A percentile compares a stretch with the other conserved stretches of the same genome.
phyloP scores from a whole-genome alignment of 2,329 filamentous ascomycete genomes.

The Penicillium polonicum region DNA sequence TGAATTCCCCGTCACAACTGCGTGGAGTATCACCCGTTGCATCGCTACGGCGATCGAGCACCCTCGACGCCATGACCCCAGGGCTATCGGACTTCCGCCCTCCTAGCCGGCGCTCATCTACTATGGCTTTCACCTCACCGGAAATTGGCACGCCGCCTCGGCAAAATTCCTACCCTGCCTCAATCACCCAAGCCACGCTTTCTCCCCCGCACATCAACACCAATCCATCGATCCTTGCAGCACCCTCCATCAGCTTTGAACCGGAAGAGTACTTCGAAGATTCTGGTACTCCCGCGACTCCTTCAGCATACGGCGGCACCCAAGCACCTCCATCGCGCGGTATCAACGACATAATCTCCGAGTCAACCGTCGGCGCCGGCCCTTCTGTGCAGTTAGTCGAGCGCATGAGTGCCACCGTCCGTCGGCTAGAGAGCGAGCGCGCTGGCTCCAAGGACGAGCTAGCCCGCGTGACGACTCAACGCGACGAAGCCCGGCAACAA shows the following conservation, averaged over 20 bases:
- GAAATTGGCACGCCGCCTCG: slow-evolving; percentile 44
- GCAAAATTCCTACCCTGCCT: slow-evolving; percentile 47
- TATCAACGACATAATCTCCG: slow-evolving; percentile 80
- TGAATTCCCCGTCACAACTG: slow-evolving; percentile 37
- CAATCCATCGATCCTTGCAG: slow-evolving; percentile 27
- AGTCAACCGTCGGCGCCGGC: slow-evolving; percentile 84
- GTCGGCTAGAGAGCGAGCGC: slow-evolving; percentile 87
- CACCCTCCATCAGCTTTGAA: slow-evolving; percentile 47
- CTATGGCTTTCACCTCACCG: slow-evolving; percentile 35
- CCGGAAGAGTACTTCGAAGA: slow-evolving; percentile 47
- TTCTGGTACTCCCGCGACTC: slow-evolving; percentile 35
- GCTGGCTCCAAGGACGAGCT: slow-evolving; percentile 86
- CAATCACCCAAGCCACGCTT: slow-evolving; percentile 27
- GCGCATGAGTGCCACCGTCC: slow-evolving; percentile 89
- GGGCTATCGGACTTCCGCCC: slow-evolving; percentile 37
- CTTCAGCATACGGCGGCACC: slow-evolving; percentile 40
- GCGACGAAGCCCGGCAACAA: slow-evolving; percentile 87
- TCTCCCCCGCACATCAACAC: slow-evolving; percentile 31
- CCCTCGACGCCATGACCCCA: slow-evolving; percentile 40
- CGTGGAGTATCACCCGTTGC: slow-evolving; percentile 44
- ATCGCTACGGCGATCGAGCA: slow-evolving; percentile 41
- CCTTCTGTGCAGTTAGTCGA: slow-evolving; percentile 94
- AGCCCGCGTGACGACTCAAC: slow-evolving; percentile 72
- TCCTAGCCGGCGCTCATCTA: slow-evolving; percentile 43
- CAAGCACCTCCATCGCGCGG: slow-evolving; percentile 52